Percentiles rank a stretch among this genome's conserved stretches.
Evolutionary conservation across 345 rosid genomes (phyloP).

Genomic region (Acer negundo): DNA sequence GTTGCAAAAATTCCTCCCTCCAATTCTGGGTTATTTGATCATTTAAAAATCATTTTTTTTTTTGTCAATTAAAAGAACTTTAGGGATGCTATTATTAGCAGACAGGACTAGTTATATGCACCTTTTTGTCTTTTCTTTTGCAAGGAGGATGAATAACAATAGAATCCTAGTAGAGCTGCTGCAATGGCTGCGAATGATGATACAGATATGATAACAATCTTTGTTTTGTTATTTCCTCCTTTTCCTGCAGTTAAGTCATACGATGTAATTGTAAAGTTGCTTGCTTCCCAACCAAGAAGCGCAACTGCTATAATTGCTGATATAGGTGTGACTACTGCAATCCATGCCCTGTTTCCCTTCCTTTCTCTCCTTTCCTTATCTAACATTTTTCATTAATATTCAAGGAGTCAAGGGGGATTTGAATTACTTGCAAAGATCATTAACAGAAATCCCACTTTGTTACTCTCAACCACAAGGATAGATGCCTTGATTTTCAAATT

Average conservation of each 20-base stretch:
- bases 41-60: not conserved
- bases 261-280: no score
- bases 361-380: no score
- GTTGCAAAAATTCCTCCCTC: constrained; percentile 14
- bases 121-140: constrained; percentile 35
- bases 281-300: no score
- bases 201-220: constrained; percentile 22
- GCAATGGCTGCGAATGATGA: constrained; percentile 12
- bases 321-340: no score
- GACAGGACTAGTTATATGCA: not conserved
- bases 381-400: no score
- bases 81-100: not conserved
- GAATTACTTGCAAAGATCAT: no score
- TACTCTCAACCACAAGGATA: no score
- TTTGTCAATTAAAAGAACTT: not conserved
- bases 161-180: constrained; percentile 31
- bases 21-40: constrained; percentile 5
- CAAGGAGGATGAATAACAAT: constrained; percentile 23
- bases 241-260: constrained; percentile 14
- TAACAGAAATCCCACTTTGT: no score
- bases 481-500: no score
- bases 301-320: no score
- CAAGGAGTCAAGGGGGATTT: no score
- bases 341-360: no score
- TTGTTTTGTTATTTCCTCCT: constrained; percentile 23